Evolutionary conservation across 805 yeast genomes (phyloP).

Genomic region (Candida easanensis): DNA sequence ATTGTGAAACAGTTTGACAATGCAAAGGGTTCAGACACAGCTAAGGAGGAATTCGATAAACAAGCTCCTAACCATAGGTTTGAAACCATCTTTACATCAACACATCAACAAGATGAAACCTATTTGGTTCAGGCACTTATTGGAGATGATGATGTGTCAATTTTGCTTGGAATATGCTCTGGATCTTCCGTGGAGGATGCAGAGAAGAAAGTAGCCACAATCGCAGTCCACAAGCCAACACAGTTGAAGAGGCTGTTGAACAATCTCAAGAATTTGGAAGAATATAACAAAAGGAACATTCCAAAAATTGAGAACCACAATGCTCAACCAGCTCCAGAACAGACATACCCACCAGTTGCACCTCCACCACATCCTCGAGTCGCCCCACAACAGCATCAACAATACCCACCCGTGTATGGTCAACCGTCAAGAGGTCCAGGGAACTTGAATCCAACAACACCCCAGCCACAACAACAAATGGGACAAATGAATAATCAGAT

Average conservation of each 20-base stretch:
- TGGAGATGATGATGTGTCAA: neutral
- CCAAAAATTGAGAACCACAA: no score
- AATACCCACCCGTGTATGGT: neutral
- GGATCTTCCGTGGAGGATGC: constrained; percentile 2
- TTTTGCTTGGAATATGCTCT: constrained; percentile 4
- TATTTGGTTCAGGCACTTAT: constrained; percentile 5
- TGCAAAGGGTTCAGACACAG: neutral
- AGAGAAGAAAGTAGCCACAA: constrained; percentile 3
- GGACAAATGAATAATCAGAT: no score
- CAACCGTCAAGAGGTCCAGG: neutral
- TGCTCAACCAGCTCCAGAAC: no score
- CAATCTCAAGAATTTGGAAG: neutral
- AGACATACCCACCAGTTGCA: no score
- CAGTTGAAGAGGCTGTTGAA: neutral
- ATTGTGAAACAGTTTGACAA: constrained; percentile 4
- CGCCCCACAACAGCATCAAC: neutral
- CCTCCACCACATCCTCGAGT: no score
- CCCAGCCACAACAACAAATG: no score
- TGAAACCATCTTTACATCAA: neutral
- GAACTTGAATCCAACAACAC: neutral
- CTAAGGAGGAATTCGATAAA: neutral
- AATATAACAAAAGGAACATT: neutral
- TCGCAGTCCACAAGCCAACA: constrained; percentile 1
- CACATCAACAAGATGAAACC: neutral
- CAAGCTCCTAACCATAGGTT: neutral